These are phyloP conservation scores for Toxoplasma gondii DNA, from an alignment of 169 alveolate genomes.

Conservation along the genomic window DNA sequence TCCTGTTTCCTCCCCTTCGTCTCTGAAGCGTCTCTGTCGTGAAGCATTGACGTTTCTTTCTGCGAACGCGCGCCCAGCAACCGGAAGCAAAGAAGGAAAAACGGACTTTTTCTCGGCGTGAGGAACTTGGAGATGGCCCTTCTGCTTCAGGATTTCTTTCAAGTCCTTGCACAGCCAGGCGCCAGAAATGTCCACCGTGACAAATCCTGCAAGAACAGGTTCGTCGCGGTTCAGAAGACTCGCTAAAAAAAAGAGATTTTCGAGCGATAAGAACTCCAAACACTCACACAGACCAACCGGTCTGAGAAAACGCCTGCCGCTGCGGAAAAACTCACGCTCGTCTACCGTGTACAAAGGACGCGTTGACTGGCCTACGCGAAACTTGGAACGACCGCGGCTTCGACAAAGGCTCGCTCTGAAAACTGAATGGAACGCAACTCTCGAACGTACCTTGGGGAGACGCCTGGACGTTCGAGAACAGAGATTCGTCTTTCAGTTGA, in stretches of 20 bases:
- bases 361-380: background rate
- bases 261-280: background rate
- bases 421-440: no score
- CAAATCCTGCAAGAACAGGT: background rate
- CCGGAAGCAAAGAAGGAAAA: no score
- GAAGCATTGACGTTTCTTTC: no score
- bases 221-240: background rate
- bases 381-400: no score
- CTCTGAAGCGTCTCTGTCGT: no score
- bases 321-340: background rate
- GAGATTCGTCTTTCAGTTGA: background rate
- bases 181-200: background rate
- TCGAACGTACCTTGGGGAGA: constrained; percentile 38
- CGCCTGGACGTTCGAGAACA: background rate
- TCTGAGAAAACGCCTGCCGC: background rate
- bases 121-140: background rate
- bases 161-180: background rate
- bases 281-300: background rate
- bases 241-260: no score
- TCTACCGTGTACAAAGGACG: background rate
- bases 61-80: no score
- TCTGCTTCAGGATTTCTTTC: background rate
- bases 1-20: no score
- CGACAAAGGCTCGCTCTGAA: no score
- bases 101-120: background rate